Evolutionary conservation across 2,329 filamentous ascomycete genomes (phyloP), one percentile per base, ranked within the genome.

Genomic region (Fusarium multiceps): DNA sequence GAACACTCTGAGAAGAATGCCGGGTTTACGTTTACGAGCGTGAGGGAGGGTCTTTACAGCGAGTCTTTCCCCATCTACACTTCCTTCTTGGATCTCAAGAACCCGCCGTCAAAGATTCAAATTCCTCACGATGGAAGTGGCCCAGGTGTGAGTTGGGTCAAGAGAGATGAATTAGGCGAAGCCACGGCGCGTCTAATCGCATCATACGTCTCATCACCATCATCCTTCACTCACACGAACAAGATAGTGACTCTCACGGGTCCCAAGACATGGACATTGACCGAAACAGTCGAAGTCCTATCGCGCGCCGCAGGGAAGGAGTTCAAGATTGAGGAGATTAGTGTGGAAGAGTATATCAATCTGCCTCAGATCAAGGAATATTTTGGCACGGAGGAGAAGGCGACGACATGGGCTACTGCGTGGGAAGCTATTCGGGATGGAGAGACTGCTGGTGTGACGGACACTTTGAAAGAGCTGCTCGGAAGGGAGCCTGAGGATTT

Each of bases 41-140:
- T 72, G 1, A 69, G 69, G 1, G 69, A 72, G n/a, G 69, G 69
- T 1, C 49, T 72, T 0, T 72, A 72, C 13, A 68, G 58, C 45
- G 69, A 72, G n/a, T 72, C 69, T 0, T 72, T 70, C 0, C 69
- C 69, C 0, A 72, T 72, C 3, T 72, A 72, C 4, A 72, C 69
- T 5, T 48, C 69, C 2, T 72, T 72, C 4, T 61, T 70, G 1
- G 46, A 64, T 10, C 40, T 72, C 1, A 58, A 61, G 21, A 61
- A 59, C 5, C 58, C 69, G 0, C 48, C 42, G 0, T 28, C 46
- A 0, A 56, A 54, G 10, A 18, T 72, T 4, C 40, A 56, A 1
- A 68, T 72, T 4, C 69, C 66, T 0, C 69, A 72, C 4, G 53
- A 72, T 32, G 69, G 69, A 27, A 46, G 46, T 2, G 66, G 62